These are phyloP conservation scores for Penicillium waksmanii DNA, from an alignment of 495 filamentous ascomycete species.

Conservation along the genomic window DNA sequence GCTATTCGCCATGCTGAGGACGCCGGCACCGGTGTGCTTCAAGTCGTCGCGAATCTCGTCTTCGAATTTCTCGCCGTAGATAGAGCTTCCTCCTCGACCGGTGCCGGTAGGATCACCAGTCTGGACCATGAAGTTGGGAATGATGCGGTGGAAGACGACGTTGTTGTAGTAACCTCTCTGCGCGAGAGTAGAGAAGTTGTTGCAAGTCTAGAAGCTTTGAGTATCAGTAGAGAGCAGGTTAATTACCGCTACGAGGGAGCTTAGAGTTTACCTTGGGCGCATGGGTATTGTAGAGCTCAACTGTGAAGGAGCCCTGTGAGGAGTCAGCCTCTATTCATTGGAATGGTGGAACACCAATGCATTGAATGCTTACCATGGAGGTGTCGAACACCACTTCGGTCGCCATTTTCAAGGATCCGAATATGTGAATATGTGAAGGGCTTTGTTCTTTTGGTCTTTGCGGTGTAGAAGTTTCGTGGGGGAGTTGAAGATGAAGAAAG, in stretches of 20 bases:
- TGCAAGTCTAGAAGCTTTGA: slow-evolving; percentile 65
- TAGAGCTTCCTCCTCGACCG: slow-evolving; percentile 84
- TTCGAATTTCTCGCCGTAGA: slow-evolving; percentile 94
- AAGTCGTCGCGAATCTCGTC: slow-evolving; percentile 80
- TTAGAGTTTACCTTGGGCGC: slow-evolving; percentile 61
- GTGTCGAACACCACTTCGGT: slow-evolving; percentile 79
- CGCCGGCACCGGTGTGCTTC: slow-evolving; percentile 92
- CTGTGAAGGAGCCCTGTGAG: slow-evolving; percentile 71
- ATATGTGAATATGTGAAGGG: background rate
- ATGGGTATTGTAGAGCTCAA: slow-evolving; percentile 88
- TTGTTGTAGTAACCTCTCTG: slow-evolving; percentile 83
- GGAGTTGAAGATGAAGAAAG: background rate
- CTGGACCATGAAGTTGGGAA: slow-evolving; percentile 96
- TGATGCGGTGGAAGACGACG: slow-evolving; percentile 90
- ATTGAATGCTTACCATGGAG: slow-evolving; percentile 62
- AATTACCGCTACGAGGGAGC: background rate
- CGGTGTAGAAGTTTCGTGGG: background rate
- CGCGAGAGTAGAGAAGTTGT: slow-evolving; percentile 83
- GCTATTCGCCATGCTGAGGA: slow-evolving; percentile 94
- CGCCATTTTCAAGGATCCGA: slow-evolving; percentile 56
- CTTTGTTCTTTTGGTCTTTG: background rate
- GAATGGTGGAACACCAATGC: background rate
- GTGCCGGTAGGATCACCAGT: slow-evolving; percentile 96
- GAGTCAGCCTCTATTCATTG: slow-evolving; percentile 22
- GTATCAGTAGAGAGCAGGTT: slow-evolving; percentile 15